These are phyloP conservation scores for Talaromyces sp. DNA, from an alignment of 2,329 filamentous ascomycete species.

Conservation along the genomic window DNA sequence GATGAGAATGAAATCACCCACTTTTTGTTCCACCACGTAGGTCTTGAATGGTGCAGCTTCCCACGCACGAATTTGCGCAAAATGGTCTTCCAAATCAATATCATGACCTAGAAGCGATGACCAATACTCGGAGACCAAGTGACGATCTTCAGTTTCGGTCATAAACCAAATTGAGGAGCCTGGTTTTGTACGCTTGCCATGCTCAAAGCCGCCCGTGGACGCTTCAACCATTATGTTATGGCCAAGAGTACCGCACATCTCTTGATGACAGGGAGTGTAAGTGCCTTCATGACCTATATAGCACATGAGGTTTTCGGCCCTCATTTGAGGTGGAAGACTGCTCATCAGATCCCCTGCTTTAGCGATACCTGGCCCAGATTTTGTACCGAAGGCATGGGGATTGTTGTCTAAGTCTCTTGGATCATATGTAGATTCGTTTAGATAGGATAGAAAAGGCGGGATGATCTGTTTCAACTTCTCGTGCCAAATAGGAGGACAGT, in stretches of 20 bases:
- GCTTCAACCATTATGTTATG: conserved; percentile 99
- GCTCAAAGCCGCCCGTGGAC: conserved; percentile 57
- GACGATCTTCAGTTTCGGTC: conserved; percentile 90
- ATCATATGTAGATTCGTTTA: conserved; percentile 70
- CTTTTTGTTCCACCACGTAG: conserved; percentile 84
- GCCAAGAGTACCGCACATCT: conserved; percentile 94
- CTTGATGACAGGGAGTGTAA: conserved; percentile 87
- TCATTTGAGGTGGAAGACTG: conserved; percentile 77
- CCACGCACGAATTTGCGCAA: conserved; percentile 93
- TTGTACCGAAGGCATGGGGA: conserved; percentile 37
- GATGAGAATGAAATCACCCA: conserved; percentile 88
- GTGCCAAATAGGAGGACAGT: conserved; percentile 84
- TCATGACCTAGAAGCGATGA: conserved; percentile 89
- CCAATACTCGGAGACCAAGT: conserved; percentile 89
- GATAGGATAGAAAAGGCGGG: conserved; percentile 77
- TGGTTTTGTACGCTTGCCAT: conserved; percentile 64
- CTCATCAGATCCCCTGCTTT: conserved; percentile 92
- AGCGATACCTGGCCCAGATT: conserved; percentile 54
- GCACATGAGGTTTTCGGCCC: conserved; percentile 95
- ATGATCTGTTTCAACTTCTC: conserved; percentile 71
- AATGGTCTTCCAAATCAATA: conserved; percentile 94
- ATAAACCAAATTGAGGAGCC: conserved; percentile 98
- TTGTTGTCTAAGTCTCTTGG: conserved; percentile 48
- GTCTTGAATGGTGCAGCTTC: conserved; percentile 89
- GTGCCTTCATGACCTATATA: conserved; percentile 97